Base-by-base conservation (phyloP, 2,329 filamentous ascomycete genomes). In the Hymenoscyphus salicellus region DNA sequence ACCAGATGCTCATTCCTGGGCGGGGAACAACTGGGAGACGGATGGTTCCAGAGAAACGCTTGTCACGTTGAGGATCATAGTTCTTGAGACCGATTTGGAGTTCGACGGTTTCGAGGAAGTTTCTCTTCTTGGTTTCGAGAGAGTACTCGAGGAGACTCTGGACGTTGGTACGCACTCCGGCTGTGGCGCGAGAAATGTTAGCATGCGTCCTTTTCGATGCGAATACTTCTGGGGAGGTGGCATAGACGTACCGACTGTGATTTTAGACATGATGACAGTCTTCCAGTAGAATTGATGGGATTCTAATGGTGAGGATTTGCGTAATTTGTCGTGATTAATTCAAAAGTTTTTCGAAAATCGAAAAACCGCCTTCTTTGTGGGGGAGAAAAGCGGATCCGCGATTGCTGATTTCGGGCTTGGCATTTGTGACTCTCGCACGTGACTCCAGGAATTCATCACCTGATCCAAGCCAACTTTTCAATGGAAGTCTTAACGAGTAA, bases 31-130 rank as follows among this genome's bases (percentile, higher is more conserved):
- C 86, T 74, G 94, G 93, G 77, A 98, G 91, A 85, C 90, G 93
- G 86, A 99, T 91, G 82, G 95, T 98, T 83, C 95, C 95, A 65
- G 92, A 96, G 94, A 99, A 99, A 97, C 94, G 94, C 94, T 99
- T 99, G 86, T 99, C 95, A 92, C 95, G 94, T 90, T 98, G 86
- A 79, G 95, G 94, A 81, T 99, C 91, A 86, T 97, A 97, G 90
- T 96, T 96, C 91, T 96, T 96, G 80, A 96, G 89, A 81, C 92
- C 92, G 86, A 96, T 95, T 82, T 92, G 87, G 75, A 91, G 89
- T 82, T 93, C 90, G 80, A 97, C 92, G 79, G 91, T 94, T 86
- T 95, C 92, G 80, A 96, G 86, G 86, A 97, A 97, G 88, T 97
- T 97, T 77, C 93, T 86, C 91, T 97, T 97, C 90, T 97, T 97